phyloP scores from a whole-genome alignment of 139 green algal species.

The Tetradesmus lagerheimii region DNA sequence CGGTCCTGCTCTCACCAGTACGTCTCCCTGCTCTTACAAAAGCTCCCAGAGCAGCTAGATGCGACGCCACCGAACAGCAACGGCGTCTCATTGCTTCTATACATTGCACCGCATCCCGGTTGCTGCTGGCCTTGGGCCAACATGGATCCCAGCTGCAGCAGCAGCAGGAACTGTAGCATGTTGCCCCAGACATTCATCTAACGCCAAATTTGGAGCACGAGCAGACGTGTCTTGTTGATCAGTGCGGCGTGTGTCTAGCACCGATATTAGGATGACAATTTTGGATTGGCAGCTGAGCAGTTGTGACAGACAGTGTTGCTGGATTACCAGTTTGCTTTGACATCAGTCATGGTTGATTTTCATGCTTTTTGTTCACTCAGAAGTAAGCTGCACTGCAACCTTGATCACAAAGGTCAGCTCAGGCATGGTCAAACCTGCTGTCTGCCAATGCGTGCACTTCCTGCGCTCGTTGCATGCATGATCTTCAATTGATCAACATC shows the following conservation, averaged over 20 bases:
- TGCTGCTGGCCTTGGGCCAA: background rate
- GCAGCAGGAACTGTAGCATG: background rate
- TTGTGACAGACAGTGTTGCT: background rate
- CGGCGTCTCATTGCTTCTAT: background rate
- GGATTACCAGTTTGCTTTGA: background rate
- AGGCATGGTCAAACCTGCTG: background rate
- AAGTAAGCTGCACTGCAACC: too few species aligned
- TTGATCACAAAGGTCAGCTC: background rate
- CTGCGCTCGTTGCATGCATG: too few species aligned
- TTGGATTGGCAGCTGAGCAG: background rate
- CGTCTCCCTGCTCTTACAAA: background rate
- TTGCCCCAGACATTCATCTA: background rate
- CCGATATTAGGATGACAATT: background rate
- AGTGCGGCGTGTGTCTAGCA: too few species aligned
- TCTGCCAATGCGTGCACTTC: too few species aligned
- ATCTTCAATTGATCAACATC: too few species aligned
- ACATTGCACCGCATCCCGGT: background rate
- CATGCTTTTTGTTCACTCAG: too few species aligned
- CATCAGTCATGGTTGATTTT: background rate
- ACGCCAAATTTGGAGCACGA: too few species aligned
- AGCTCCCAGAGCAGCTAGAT: background rate
- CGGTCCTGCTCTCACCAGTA: slow-evolving; percentile 2
- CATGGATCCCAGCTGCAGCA: background rate
- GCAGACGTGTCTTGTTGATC: too few species aligned
- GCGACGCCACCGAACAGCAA: slow-evolving; percentile 6